phyloP scores from a whole-genome alignment of 805 yeast genomes.

The Zygoascus ofunaensis region DNA sequence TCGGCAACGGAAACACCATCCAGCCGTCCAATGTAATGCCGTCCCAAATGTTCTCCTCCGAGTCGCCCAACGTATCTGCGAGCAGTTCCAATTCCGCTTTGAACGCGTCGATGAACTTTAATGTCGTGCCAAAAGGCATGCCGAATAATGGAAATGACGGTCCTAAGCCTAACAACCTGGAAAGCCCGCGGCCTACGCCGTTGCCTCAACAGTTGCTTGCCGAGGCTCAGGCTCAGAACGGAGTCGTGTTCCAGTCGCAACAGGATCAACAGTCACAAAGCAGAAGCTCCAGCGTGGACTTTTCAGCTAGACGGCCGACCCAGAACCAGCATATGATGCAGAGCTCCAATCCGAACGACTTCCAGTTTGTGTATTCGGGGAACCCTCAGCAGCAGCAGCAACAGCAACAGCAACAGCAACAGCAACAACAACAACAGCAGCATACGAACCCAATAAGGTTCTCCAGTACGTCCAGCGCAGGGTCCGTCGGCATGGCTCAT shows the following conservation, averaged over 20 bases:
- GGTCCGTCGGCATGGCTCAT: background rate
- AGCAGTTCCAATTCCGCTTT: background rate
- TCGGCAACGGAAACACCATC: conserved; percentile 4
- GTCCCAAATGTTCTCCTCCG: conserved; percentile 12
- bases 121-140: background rate
- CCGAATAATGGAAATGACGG: background rate
- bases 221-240: conserved; percentile 16
- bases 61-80: background rate
- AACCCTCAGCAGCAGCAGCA: conserved; percentile 9
- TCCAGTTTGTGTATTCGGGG: conserved; percentile 15
- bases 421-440: too few relatives aligned
- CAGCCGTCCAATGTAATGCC: conserved; percentile 15
- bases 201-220: conserved; percentile 18
- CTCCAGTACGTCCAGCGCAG: background rate
- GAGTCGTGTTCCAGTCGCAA: conserved; percentile 7
- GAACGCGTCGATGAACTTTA: background rate
- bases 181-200: conserved; percentile 12
- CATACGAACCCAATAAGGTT: background rate
- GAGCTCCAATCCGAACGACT: conserved; percentile 4
- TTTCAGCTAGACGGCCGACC: background rate
- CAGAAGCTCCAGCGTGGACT: conserved; percentile 1
- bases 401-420: conserved; percentile 6
- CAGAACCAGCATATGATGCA: conserved; percentile 9
- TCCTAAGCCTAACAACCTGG: background rate
- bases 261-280: conserved; percentile 1